phyloP scores from a whole-genome alignment of 805 yeast species.

The Saccharomycopsis schoenii region DNA sequence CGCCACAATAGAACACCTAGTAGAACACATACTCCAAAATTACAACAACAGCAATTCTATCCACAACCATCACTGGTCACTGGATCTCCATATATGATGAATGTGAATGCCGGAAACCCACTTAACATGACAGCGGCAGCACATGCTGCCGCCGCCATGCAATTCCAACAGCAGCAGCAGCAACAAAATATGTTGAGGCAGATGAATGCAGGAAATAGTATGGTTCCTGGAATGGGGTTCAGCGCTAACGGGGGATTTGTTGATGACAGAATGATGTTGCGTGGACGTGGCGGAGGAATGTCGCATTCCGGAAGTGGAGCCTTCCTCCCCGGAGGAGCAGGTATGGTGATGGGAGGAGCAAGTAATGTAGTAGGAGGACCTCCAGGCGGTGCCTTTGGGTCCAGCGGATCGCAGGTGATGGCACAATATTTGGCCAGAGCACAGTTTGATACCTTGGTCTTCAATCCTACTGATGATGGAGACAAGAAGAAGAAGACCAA shows the following conservation, averaged over 20 bases:
- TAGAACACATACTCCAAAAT: background rate
- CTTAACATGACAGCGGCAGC: background rate
- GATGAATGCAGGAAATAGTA: background rate
- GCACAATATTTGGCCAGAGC: constrained; percentile 69
- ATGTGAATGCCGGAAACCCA: background rate
- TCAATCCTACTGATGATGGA: constrained; percentile 8
- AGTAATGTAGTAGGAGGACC: constrained; percentile 3
- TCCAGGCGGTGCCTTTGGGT: constrained; percentile 6
- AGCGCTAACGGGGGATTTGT: background rate
- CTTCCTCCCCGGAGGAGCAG: background rate
- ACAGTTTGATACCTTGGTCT: constrained; percentile 49
- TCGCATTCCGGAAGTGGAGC: background rate
- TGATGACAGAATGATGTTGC: background rate
- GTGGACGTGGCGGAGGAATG: background rate
- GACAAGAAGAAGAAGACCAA: constrained; percentile 1
- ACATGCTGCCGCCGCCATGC: background rate
- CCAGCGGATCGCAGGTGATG: constrained; percentile 59
- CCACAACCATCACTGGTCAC: background rate
- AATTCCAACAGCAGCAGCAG: constrained; percentile 4
- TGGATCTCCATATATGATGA: constrained; percentile 1
- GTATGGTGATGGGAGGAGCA: constrained; percentile 1
- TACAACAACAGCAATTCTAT: background rate
- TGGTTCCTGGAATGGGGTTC: background rate
- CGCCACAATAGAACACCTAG: constrained; percentile 1
- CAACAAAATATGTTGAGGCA: constrained; percentile 1